Conservation (phyloP, 129 eudicot species). For the Flaveria linearis region DNA sequence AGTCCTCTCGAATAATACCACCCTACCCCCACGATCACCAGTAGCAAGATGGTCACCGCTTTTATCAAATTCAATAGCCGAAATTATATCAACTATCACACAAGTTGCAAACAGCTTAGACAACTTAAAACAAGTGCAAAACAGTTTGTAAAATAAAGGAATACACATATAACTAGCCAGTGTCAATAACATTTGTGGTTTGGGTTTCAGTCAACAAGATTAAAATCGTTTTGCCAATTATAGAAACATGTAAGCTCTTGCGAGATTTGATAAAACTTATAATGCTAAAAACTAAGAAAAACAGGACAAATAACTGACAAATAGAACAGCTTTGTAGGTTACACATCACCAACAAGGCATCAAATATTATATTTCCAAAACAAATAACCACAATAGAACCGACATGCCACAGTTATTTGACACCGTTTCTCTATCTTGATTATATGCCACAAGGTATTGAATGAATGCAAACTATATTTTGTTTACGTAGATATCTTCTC, state of each 20-base stretch:
- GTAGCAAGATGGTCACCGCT: conserved; percentile 99
- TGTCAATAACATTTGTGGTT: conserved; percentile 14
- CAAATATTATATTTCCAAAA: not conserved
- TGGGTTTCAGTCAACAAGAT: conserved; percentile 18
- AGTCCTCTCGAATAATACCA: conserved; percentile 96
- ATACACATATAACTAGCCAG: not conserved
- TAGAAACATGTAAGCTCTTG: conserved; percentile 15
- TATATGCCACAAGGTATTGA: not conserved
- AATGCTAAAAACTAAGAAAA: conserved; percentile 11
- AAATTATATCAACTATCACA: conserved; percentile 86
- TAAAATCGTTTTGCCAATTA: conserved; percentile 11
- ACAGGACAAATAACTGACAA: conserved; percentile 6
- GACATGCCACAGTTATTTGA: not conserved
- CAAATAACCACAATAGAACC: not conserved
- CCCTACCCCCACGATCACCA: conserved; percentile 99
- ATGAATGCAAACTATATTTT: conserved; percentile 8
- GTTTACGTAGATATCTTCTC: not conserved
- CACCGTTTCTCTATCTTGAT: not conserved
- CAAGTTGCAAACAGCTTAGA: conserved; percentile 18
- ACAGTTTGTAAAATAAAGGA: not conserved
- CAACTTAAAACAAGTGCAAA: conserved; percentile 13
- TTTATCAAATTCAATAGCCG: conserved; percentile 99
- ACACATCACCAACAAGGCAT: conserved; percentile 10
- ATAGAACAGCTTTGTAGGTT: conserved; percentile 8
- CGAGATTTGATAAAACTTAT: conserved; percentile 11